phyloP scores from a whole-genome alignment of 495 filamentous ascomycete species.

The Hypomontagnella submonticulosa region DNA sequence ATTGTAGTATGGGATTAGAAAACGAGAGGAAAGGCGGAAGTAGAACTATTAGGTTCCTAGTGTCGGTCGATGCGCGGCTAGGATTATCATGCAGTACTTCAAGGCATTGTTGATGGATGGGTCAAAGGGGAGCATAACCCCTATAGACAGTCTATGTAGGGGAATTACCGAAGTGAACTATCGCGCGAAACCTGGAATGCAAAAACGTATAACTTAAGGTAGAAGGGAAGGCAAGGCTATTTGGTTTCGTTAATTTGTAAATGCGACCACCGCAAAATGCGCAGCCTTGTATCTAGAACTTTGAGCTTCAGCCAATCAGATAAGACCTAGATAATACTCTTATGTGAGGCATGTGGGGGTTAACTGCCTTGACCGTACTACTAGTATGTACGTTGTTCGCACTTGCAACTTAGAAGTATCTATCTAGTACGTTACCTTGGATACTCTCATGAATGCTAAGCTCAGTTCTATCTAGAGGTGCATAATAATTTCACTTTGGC shows the following conservation, averaged over 20 bases:
- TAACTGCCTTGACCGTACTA: too few relatives aligned
- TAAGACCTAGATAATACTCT: slow-evolving; percentile 8
- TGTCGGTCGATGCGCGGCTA: slow-evolving; percentile 2
- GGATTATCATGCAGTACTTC: slow-evolving; percentile 24
- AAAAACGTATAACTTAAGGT: slow-evolving; percentile 2
- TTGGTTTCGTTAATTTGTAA: slow-evolving; percentile 19
- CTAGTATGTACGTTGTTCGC: too few relatives aligned
- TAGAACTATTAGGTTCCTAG: slow-evolving; percentile 5
- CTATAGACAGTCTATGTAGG: slow-evolving; percentile 1
- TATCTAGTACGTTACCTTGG: too few relatives aligned
- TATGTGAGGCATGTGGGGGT: slow-evolving; percentile 1
- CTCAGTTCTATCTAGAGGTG: background rate
- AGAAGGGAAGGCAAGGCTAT: slow-evolving; percentile 27
- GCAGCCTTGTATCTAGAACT: slow-evolving; percentile 37
- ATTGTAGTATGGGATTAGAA: background rate
- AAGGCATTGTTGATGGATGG: slow-evolving; percentile 29
- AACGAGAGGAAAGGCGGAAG: slow-evolving; percentile 9
- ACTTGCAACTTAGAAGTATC: too few relatives aligned
- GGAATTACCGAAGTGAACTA: background rate
- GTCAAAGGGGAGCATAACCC: slow-evolving; percentile 23
- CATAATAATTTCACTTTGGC: slow-evolving; percentile 9
- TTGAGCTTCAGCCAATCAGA: slow-evolving; percentile 31
- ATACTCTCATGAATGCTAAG: too few relatives aligned
- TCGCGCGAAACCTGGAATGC: slow-evolving; percentile 1
- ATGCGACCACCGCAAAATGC: slow-evolving; percentile 20